Evolutionary conservation across 1,284 basidiomycete species (phyloP), one percentile per base, ranked within the genome.

Genomic region (Phylloporus sp.): DNA sequence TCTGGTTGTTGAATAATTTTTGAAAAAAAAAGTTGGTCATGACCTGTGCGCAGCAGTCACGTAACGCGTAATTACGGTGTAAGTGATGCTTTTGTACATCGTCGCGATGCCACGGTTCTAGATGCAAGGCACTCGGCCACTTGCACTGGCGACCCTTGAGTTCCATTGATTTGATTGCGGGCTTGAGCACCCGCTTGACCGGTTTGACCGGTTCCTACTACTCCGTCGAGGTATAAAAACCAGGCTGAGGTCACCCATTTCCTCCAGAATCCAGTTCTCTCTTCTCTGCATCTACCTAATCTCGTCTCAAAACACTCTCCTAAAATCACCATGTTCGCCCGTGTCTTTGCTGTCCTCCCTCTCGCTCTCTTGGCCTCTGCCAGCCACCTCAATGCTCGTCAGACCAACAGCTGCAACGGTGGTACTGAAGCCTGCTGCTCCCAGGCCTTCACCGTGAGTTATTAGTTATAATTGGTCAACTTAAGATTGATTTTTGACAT

Each of bases 301-400:
- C 19, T 8, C n/a, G 19, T 56, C 55, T 32, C 32, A 19, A 35
- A 56, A 12, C 32, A 19, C 52, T 6, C 3, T 27, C 29, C 55
- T 35, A 56, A 56, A 56, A 19, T 60, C 59, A 45, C 6, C 59
- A 60, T 60, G 41, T 60, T 60, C 41, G 39, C 59, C 45, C 59
- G 41, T 29, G 19, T 45, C 35, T 27, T 60, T 60, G 59, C 59
- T 17, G 41, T 60, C 19, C 19, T 45, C 8, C 59, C 59, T 6
- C 41, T 60, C 7, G 59, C 59, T 60, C 27, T 60, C 27, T 23
- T 60, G 25, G 59, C 39, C 4, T 60, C 59, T 60, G 59, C 59
- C 19, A 20, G 15, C 5, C 10, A 17, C 8, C 39, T 43, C 14
- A 6, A 2, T 20, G 58, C 41, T 29, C 41, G 58, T 7, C 8